A percentile compares a stretch with the other conserved stretches of the same genome.
Evolutionary conservation across 2,329 filamentous ascomycete genomes (phyloP).

Genomic region (Sclerotinia minor): DNA sequence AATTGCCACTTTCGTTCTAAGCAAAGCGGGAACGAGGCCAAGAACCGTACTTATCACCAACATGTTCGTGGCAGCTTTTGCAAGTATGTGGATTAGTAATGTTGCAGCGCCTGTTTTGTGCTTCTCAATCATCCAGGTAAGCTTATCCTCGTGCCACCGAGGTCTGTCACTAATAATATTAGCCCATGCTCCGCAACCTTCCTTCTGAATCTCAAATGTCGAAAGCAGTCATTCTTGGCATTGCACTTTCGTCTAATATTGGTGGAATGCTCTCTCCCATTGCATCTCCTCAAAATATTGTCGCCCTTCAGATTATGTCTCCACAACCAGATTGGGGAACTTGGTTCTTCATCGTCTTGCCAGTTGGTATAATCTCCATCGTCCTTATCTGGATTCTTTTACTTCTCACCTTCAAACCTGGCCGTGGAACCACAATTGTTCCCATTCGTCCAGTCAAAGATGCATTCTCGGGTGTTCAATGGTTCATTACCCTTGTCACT

Average conservation of each 20-base stretch:
- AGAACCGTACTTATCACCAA: constrained; percentile 89
- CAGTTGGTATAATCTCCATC: constrained; percentile 87
- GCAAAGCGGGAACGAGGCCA: constrained; percentile 91
- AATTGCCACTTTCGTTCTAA: constrained; percentile 92
- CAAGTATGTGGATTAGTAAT: constrained; percentile 99
- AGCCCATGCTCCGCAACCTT: constrained; percentile 92
- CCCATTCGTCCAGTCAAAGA: constrained; percentile 90
- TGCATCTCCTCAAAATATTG: constrained; percentile 95
- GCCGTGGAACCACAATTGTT: constrained; percentile 82
- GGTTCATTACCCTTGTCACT: constrained; percentile 86
- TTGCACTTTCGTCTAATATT: constrained; percentile 91
- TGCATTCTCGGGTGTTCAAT: constrained; percentile 83
- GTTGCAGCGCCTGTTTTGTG: constrained; percentile 95
- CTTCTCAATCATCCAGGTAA: constrained; percentile 92
- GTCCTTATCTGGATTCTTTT: constrained; percentile 86
- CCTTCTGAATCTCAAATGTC: constrained; percentile 89
- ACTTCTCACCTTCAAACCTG: constrained; percentile 80
- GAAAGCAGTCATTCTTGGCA: constrained; percentile 92
- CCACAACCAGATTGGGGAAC: constrained; percentile 88
- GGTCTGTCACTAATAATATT: constrained; percentile 21
- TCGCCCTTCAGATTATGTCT: constrained; percentile 93
- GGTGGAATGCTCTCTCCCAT: constrained; percentile 96
- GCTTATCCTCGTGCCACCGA: constrained; percentile 29
- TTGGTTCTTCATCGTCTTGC: constrained; percentile 96
- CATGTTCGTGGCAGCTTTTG: constrained; percentile 97